Conservation (phyloP, 208 protist species). For the Crithidia bombi region DNA sequence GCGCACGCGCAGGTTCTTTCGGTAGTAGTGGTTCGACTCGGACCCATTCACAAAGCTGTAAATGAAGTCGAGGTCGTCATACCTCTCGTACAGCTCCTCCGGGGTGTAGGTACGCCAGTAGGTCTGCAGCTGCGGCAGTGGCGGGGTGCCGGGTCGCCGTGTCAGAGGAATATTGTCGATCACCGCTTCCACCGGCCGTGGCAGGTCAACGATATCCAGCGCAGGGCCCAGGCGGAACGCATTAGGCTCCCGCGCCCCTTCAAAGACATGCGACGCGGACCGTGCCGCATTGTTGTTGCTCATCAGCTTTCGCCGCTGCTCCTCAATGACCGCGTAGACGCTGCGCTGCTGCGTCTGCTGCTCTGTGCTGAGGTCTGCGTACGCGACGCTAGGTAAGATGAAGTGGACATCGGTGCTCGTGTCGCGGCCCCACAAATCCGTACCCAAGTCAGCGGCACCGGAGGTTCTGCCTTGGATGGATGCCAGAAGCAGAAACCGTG, state of each 20-base stretch:
- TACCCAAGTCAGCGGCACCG: neutral
- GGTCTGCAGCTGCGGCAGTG: conserved; percentile 31
- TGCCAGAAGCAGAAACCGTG: neutral
- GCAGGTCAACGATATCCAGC: neutral
- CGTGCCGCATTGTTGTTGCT: neutral
- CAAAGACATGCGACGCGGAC: neutral
- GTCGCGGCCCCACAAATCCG: conserved; percentile 5
- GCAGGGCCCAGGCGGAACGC: neutral
- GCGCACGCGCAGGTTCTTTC: conserved; percentile 17
- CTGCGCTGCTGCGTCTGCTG: conserved; percentile 6
- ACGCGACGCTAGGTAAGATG: neutral
- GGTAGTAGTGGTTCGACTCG: conserved; percentile 72
- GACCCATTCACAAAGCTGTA: conserved; percentile 97
- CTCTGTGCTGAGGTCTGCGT: neutral
- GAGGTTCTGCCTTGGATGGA: neutral
- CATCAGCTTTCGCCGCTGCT: neutral
- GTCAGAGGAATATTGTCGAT: conserved; percentile 3
- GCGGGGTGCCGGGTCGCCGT: conserved; percentile 3
- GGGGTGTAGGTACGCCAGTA: conserved; percentile 33
- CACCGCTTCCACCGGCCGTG: conserved; percentile 12
- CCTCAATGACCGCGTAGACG: conserved; percentile 1
- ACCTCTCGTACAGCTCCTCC: conserved; percentile 30
- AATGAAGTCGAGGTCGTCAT: conserved; percentile 85
- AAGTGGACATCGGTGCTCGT: conserved; percentile 4
- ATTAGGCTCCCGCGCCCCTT: conserved; percentile 9